A percentile compares a stretch with the other conserved stretches of the same genome.
Conservation (phyloP, 2,329 filamentous ascomycete genomes). For the Plenodomus lindquistii region DNA sequence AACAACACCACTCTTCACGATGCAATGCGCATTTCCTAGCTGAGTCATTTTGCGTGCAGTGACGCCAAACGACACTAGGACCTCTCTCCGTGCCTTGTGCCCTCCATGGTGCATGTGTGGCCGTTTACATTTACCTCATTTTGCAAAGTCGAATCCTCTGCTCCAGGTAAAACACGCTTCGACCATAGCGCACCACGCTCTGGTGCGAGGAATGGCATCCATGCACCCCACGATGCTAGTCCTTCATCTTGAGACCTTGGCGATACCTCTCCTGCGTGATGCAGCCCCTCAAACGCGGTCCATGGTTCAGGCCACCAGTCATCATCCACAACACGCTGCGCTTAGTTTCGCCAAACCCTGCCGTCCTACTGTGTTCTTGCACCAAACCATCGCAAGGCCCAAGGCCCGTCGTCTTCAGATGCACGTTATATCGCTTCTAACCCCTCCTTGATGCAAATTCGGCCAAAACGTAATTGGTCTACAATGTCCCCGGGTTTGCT, state of each 20-base stretch:
- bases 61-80: constrained; percentile 14
- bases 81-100: neutral
- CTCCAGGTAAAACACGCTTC: constrained; percentile 8
- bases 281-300: constrained; percentile 12
- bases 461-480: constrained; percentile 16
- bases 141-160: neutral
- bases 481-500: constrained; percentile 7
- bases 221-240: constrained; percentile 33
- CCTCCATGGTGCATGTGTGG: neutral
- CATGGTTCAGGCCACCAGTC: neutral
- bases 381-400: constrained; percentile 37
- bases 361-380: constrained; percentile 26
- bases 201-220: constrained; percentile 22
- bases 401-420: constrained; percentile 16
- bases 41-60: constrained; percentile 1
- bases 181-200: constrained; percentile 26
- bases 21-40: neutral
- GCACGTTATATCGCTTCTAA: constrained; percentile 26
- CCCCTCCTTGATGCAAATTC: constrained; percentile 23
- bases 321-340: neutral
- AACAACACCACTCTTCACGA: neutral
- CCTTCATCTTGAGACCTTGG: constrained; percentile 26
- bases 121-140: neutral
- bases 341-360: constrained; percentile 37
- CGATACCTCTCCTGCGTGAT: constrained; percentile 35